phyloP scores from a whole-genome alignment of 2,329 filamentous ascomycete species.

The Botrytis galanthina region DNA sequence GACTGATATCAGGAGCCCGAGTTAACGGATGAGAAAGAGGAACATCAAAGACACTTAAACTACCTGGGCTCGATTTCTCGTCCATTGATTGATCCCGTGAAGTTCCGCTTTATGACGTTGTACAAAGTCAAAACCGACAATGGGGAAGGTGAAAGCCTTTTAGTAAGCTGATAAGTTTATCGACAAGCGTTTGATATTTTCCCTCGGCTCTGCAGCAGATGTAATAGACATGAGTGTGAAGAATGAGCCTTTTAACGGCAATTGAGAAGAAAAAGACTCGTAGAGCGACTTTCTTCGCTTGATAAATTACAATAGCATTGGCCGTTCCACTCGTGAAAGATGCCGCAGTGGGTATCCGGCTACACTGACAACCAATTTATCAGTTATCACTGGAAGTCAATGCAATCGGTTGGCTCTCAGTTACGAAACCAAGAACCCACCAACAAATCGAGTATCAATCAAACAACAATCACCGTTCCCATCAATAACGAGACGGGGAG shows the following conservation, averaged over 20 bases:
- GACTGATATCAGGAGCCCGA: background rate
- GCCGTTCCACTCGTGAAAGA: background rate
- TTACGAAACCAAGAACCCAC: too few species aligned
- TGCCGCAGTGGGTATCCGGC: background rate
- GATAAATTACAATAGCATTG: background rate
- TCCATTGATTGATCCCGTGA: background rate
- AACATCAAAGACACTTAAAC: background rate
- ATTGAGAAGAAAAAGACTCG: background rate
- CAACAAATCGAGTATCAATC: background rate
- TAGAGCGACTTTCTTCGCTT: background rate
- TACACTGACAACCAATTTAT: background rate
- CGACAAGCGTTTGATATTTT: background rate
- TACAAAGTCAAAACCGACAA: background rate
- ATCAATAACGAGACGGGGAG: background rate
- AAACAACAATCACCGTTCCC: background rate
- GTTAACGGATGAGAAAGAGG: background rate
- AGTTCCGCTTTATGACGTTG: background rate
- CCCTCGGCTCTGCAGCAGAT: too few species aligned
- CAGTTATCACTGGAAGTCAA: background rate
- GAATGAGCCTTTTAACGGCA: background rate
- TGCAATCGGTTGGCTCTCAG: too few species aligned
- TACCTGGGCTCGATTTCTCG: too few species aligned
- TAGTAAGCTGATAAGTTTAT: background rate
- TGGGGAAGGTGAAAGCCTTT: background rate
- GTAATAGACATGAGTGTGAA: background rate